Percentiles rank a stretch among this genome's conserved stretches.
Evolutionary conservation across 306 rosid species (phyloP).

Genomic region (Acacia crassicarpa): DNA sequence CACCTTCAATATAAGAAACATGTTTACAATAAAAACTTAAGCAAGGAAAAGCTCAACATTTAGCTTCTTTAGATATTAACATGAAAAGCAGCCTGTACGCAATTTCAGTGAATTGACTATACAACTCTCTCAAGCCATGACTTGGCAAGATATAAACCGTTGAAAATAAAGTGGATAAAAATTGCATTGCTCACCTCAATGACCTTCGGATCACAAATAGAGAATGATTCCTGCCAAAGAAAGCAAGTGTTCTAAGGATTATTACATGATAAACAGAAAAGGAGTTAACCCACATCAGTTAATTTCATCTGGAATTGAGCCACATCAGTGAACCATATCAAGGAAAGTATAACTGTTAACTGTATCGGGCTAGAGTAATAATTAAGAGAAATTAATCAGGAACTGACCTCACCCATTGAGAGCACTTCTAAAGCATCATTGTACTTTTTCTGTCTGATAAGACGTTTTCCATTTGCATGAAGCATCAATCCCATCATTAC

Average conservation of each 20-base stretch:
- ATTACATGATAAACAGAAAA: neutral
- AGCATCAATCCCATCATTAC: conserved; percentile 97
- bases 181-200: conserved; percentile 65
- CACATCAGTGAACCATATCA: neutral
- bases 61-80: conserved; percentile 3
- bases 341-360: conserved; percentile 1
- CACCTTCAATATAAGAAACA: conserved; percentile 17
- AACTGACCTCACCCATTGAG: conserved; percentile 82
- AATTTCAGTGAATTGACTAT: neutral
- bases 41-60: neutral
- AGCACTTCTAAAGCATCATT: conserved; percentile 90
- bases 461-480: conserved; percentile 76
- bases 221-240: conserved; percentile 76
- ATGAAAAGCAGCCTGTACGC: conserved; percentile 8
- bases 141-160: conserved; percentile 11
- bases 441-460: conserved; percentile 55
- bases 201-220: conserved; percentile 77
- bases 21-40: neutral
- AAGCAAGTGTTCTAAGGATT: conserved; percentile 18
- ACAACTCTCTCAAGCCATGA: neutral
- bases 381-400: neutral
- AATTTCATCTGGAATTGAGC: neutral
- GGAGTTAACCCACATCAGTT: neutral
- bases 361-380: neutral
- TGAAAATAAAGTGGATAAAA: conserved; percentile 23